Conservation (phyloP, 2,329 filamentous ascomycete species). For the Phialemoniopsis sp. region DNA sequence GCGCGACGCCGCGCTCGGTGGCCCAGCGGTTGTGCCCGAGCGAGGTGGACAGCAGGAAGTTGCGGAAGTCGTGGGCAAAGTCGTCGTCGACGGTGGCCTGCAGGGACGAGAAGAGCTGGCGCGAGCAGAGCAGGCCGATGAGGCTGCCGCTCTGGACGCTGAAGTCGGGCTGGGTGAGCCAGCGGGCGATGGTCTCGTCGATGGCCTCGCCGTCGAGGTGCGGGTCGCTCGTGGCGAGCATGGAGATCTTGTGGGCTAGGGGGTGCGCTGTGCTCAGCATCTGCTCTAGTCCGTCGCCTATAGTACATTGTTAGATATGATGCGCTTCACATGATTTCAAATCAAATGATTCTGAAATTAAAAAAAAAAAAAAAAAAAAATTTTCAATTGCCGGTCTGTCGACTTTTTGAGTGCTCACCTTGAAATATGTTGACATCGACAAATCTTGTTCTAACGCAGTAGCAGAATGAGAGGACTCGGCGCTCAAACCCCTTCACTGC, state of each 20-base stretch:
- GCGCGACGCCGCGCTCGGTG: constrained; percentile 5
- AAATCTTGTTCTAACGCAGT: constrained; percentile 21
- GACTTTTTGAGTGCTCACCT: no score
- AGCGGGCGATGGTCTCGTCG: constrained; percentile 18
- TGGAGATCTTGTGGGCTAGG: constrained; percentile 9
- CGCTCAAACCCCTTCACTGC: constrained; percentile 17
- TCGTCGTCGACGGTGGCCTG: constrained; percentile 11
- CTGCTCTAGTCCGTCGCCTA: no score
- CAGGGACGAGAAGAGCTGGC: constrained; percentile 13
- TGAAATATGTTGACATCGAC: constrained; percentile 21
- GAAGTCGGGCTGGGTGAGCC: constrained; percentile 17
- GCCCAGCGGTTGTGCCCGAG: constrained; percentile 16
- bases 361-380: no score
- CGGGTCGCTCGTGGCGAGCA: constrained; percentile 7
- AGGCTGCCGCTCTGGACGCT: constrained; percentile 19
- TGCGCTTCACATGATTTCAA: no score
- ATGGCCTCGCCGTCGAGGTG: constrained; percentile 10
- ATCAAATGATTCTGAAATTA: no score
- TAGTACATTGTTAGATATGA: no score
- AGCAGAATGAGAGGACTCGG: constrained; percentile 21
- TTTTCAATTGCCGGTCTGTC: no score
- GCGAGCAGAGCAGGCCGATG: constrained; percentile 18
- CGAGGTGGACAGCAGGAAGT: constrained; percentile 21
- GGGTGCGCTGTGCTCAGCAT: no score
- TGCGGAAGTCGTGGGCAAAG: constrained; percentile 18